Conservation (phyloP, 805 yeast species). For the Candida qinlingensis region DNA sequence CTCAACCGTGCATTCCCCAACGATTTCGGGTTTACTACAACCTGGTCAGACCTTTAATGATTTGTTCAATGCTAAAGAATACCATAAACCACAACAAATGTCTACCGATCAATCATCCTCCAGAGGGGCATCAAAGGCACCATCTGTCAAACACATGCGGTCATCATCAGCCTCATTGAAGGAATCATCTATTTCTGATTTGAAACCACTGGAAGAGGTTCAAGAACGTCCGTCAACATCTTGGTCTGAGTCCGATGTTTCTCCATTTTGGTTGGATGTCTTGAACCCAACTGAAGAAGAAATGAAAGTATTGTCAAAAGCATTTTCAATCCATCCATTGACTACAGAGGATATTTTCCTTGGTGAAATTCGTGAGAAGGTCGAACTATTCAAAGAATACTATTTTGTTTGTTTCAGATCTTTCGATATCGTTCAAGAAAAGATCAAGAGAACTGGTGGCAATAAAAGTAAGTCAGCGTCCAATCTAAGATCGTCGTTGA, state of each 20-base stretch:
- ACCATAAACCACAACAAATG: slow-evolving; percentile 10
- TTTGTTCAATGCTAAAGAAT: slow-evolving; percentile 46
- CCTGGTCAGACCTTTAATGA: slow-evolving; percentile 58
- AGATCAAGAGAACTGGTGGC: slow-evolving; percentile 42
- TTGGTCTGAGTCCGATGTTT: slow-evolving; percentile 29
- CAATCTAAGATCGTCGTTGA: slow-evolving; percentile 1
- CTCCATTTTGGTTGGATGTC: slow-evolving; percentile 92
- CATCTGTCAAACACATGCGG: background rate
- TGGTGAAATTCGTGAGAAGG: slow-evolving; percentile 94
- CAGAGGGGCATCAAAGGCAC: slow-evolving; percentile 1
- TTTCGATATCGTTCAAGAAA: slow-evolving; percentile 75
- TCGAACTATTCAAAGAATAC: slow-evolving; percentile 85
- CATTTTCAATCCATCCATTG: slow-evolving; percentile 93
- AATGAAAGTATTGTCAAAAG: slow-evolving; percentile 83
- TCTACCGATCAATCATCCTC: background rate
- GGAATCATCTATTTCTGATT: slow-evolving; percentile 1
- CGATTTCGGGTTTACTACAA: slow-evolving; percentile 73
- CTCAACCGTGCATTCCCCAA: slow-evolving; percentile 86
- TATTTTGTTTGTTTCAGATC: slow-evolving; percentile 88
- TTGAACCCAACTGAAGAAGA: slow-evolving; percentile 94
- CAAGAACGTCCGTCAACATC: background rate
- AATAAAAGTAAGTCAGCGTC: slow-evolving; percentile 20
- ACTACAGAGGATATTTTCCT: slow-evolving; percentile 92
- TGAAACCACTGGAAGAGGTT: slow-evolving; percentile 7
- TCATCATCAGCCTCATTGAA: slow-evolving; percentile 5